Conservation (phyloP, 805 yeast genomes). For the Yamadazyma insecticola region DNA sequence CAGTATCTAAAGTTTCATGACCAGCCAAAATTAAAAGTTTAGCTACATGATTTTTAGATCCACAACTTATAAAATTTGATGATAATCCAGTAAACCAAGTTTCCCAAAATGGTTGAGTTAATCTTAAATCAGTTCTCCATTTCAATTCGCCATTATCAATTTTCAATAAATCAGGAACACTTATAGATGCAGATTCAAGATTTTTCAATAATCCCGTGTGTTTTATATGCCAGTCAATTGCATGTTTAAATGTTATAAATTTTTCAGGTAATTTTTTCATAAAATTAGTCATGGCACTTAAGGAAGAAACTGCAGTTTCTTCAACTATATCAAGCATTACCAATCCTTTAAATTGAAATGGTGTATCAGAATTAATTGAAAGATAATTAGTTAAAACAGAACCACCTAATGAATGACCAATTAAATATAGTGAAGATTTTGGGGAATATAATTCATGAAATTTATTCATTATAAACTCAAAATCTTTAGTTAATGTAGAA, state of each 20-base stretch:
- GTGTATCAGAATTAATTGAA: slow-evolving; percentile 12
- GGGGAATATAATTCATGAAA: slow-evolving; percentile 19
- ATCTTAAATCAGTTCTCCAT: slow-evolving; percentile 65
- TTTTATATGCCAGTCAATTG: slow-evolving; percentile 78
- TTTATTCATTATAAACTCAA: slow-evolving; percentile 40
- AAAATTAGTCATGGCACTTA: slow-evolving; percentile 63
- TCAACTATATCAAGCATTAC: slow-evolving; percentile 89
- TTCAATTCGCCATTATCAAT: slow-evolving; percentile 16
- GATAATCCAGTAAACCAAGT: slow-evolving; percentile 80
- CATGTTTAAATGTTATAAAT: slow-evolving; percentile 51
- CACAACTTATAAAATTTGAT: slow-evolving; percentile 34
- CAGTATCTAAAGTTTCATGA: slow-evolving; percentile 81
- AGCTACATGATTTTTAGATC: slow-evolving; percentile 35
- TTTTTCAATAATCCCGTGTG: slow-evolving; percentile 50
- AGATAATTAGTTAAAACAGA: slow-evolving; percentile 63
- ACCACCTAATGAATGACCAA: slow-evolving; percentile 95
- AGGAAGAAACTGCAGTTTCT: slow-evolving; percentile 76
- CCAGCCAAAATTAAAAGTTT: slow-evolving; percentile 82
- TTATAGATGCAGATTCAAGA: slow-evolving; percentile 57
- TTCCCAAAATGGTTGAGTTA: slow-evolving; percentile 69
- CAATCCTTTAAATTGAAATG: slow-evolving; percentile 53
- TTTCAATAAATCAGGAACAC: slow-evolving; percentile 69
- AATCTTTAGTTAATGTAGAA: slow-evolving; percentile 54
- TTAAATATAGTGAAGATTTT: slow-evolving; percentile 43
- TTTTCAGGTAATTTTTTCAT: slow-evolving; percentile 57